A percentile compares a stretch with the other conserved stretches of the same genome.
Evolutionary conservation across 1,284 basidiomycete species (phyloP).

Genomic region (Mycena sp.): DNA sequence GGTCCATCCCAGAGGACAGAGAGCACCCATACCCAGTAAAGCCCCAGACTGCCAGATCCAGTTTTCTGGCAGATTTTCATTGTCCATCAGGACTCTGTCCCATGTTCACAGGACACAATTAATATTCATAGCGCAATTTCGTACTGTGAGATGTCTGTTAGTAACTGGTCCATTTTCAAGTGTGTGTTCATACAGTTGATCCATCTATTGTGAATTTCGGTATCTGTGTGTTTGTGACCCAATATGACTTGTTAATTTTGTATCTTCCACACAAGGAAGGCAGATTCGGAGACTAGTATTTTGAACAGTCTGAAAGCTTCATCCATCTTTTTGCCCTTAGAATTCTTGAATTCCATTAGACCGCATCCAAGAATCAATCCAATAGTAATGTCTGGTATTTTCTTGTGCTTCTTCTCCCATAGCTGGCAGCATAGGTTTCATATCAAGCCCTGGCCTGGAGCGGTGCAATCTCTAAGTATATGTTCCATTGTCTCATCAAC

Average conservation of each 20-base stretch:
- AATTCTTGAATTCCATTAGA: neutral
- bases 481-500: neutral
- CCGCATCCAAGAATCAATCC: neutral
- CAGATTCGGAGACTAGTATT: neutral
- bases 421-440: neutral
- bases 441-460: neutral
- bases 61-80: conserved; percentile 29
- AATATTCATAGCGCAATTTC: conserved; percentile 23
- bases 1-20: neutral
- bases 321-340: neutral
- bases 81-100: conserved; percentile 27
- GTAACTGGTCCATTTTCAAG: conserved; percentile 29
- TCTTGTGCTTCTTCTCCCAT: neutral
- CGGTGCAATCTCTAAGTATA: neutral
- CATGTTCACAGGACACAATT: conserved; percentile 29
- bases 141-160: conserved; percentile 26
- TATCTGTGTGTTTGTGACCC: neutral
- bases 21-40: conserved; percentile 40
- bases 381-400: neutral
- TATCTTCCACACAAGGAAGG: neutral
- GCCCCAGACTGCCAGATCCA: conserved; percentile 31
- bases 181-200: neutral
- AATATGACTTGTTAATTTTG: neutral
- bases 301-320: neutral
- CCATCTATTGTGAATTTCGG: neutral